A percentile compares a stretch with the other conserved stretches of the same genome.
phyloP scores from a whole-genome alignment of 495 filamentous ascomycete species.

The Trichoderma asperelloides region DNA sequence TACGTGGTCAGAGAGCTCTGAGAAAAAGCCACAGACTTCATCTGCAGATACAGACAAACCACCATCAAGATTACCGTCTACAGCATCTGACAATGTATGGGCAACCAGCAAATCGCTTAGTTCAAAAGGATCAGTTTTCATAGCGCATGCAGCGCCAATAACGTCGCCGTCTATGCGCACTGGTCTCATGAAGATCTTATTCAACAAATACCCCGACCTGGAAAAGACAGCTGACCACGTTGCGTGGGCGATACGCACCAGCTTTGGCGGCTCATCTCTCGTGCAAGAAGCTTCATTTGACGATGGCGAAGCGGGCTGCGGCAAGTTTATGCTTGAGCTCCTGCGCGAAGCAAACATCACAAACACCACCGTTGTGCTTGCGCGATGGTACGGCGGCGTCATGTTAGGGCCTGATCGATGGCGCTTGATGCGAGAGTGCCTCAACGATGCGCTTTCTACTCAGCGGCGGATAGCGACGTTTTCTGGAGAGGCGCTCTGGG shows the following conservation, averaged over 20 bases:
- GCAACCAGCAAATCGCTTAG: neutral
- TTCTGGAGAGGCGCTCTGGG: conserved; percentile 58
- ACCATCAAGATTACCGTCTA: conserved; percentile 11
- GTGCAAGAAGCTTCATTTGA: conserved; percentile 74
- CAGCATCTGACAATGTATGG: conserved; percentile 11
- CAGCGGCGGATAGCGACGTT: conserved; percentile 32
- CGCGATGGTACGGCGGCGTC: conserved; percentile 87
- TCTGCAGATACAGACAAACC: conserved; percentile 10
- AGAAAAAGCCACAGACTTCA: conserved; percentile 14
- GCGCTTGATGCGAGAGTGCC: conserved; percentile 44
- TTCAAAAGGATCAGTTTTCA: conserved; percentile 39
- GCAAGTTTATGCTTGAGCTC: conserved; percentile 66
- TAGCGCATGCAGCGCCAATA: conserved; percentile 38
- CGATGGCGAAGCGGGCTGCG: conserved; percentile 86
- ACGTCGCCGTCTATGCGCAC: conserved; percentile 27
- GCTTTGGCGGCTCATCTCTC: conserved; percentile 11
- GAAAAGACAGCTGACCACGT: conserved; percentile 38
- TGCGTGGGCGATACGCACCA: conserved; percentile 41
- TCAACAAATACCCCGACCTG: conserved; percentile 31
- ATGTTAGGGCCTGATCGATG: conserved; percentile 75
- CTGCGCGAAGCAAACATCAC: conserved; percentile 73
- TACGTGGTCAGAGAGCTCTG: conserved; percentile 40
- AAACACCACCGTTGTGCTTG: conserved; percentile 80
- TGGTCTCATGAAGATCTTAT: conserved; percentile 28
- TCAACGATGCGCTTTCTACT: conserved; percentile 37